A percentile compares a stretch with the other conserved stretches of the same genome.
These are phyloP conservation scores for Pichia cactophila DNA, from an alignment of 1,139 yeast genomes.

Conservation along the genomic window DNA sequence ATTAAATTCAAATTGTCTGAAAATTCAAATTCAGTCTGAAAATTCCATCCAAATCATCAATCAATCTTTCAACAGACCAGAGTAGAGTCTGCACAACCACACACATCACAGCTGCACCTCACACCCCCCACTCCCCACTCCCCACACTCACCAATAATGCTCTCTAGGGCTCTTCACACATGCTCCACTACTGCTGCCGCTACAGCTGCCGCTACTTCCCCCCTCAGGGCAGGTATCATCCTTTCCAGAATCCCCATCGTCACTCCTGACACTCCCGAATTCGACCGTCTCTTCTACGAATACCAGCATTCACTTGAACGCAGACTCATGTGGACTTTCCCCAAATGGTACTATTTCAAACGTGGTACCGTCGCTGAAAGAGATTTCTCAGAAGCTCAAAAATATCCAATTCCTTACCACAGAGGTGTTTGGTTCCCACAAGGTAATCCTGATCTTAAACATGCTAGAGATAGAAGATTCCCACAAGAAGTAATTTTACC, in stretches of 20 bases:
- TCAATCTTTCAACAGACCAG: too few relatives aligned
- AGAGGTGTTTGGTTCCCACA: slow-evolving; percentile 72
- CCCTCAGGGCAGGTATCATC: slow-evolving; percentile 40
- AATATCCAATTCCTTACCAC: slow-evolving; percentile 62
- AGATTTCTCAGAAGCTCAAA: slow-evolving; percentile 67
- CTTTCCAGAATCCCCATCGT: slow-evolving; percentile 79
- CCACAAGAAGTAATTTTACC: slow-evolving; percentile 75
- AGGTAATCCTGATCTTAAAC: slow-evolving; percentile 81
- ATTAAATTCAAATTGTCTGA: too few relatives aligned
- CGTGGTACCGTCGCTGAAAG: slow-evolving; percentile 87
- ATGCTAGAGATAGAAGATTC: slow-evolving; percentile 79
- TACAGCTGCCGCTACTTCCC: background rate
- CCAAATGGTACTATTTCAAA: slow-evolving; percentile 85
- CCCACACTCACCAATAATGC: background rate
- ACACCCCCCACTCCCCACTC: background rate
- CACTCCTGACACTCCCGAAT: slow-evolving; percentile 64
- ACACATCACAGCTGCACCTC: background rate
- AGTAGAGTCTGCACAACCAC: too few relatives aligned
- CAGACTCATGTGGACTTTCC: slow-evolving; percentile 96
- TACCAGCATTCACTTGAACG: slow-evolving; percentile 84
- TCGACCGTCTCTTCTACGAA: slow-evolving; percentile 68
- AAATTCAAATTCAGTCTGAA: too few relatives aligned
- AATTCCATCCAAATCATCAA: too few relatives aligned
- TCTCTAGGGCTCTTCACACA: slow-evolving; percentile 3
- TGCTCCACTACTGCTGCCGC: background rate